Evolutionary conservation across 2,329 filamentous ascomycete species (phyloP), one percentile per base, ranked within the genome.

Genomic region (Trichophyton mentagrophytes): DNA sequence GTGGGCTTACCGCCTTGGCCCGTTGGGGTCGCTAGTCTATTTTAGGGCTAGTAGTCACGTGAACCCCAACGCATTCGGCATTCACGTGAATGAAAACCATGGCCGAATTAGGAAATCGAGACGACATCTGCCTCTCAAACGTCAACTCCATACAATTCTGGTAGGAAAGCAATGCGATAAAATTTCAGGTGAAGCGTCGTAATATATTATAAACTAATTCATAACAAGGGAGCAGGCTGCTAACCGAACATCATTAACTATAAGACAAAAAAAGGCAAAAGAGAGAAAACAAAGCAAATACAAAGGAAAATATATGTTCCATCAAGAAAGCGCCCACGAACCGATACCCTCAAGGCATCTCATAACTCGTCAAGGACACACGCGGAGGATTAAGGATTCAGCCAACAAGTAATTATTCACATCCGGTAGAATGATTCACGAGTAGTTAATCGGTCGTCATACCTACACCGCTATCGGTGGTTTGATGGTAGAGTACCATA

Each of bases 391-490:
- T 17, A n/a, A 44, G 6, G 67, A 61, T 58, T 71, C 69, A 2
- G 66, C 65, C 20, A 9, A 20, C 8, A 20, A 11, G 20, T 47
- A n/a, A 20, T 7, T 47, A 11, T 42, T 44, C 42, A 51, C 33
- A 20, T 47, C 13, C 20, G 7, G 4, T n/a, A 20, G 40, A 17
- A 20, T 53, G 13, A 38, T 13, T 53, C 49, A 7, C 22, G 49
- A 27, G 3, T 3, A 13, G 8, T 38, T 13, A 38, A 13, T 38
- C 33, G 33, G 33, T 27, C 7, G 49, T 53, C 49, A 53, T 53
- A 33, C 69, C 69, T 22, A 71, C 61, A 11, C 69, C 69, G 53
- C 69, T 70, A 58, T 71, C 69, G 60, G 67, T 71, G 30, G 49
- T 22, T 25, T 61, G 63, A 22, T 62, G 63, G 58, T 66, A 67